Conservation (phyloP, 768 basidiomycete species). For the Chalciporus piperatus region DNA sequence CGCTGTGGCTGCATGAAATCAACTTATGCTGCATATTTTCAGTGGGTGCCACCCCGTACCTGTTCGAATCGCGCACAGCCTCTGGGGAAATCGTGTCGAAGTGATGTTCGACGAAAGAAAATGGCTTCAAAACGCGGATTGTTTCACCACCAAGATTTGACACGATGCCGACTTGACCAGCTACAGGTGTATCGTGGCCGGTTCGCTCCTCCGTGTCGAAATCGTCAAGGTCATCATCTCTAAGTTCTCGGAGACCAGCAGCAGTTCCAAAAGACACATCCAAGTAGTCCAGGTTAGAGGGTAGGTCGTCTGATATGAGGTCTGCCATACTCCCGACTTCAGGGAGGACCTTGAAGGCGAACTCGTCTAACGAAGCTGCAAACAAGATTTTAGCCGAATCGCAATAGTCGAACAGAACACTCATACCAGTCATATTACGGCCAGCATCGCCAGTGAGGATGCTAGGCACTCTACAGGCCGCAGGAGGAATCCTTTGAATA, state of each 20-base stretch:
- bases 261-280: constrained; percentile 79
- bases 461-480: constrained; percentile 3
- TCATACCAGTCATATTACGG: constrained; percentile 29
- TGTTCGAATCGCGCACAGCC: constrained; percentile 38
- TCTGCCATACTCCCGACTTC: constrained; percentile 80
- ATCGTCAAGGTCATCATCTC: constrained; percentile 71
- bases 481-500: constrained; percentile 10
- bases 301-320: constrained; percentile 89
- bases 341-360: constrained; percentile 73
- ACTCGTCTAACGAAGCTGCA: constrained; percentile 74
- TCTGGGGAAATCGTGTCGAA: constrained; percentile 66
- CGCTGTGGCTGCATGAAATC: constrained; percentile 36
- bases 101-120: constrained; percentile 73
- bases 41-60: constrained; percentile 37
- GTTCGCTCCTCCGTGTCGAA: constrained; percentile 41
- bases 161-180: constrained; percentile 41
- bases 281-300: constrained; percentile 84
- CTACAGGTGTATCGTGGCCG: constrained; percentile 11
- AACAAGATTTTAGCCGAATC: constrained; percentile 2
- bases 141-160: constrained; percentile 81
- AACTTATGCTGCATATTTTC: constrained; percentile 3
- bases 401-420: not conserved
- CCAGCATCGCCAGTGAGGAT: constrained; percentile 3
- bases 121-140: constrained; percentile 66
- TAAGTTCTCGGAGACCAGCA: constrained; percentile 68